Conservation (phyloP, 176 grass and related monocot species). For the Hyparrhenia diplandra region DNA sequence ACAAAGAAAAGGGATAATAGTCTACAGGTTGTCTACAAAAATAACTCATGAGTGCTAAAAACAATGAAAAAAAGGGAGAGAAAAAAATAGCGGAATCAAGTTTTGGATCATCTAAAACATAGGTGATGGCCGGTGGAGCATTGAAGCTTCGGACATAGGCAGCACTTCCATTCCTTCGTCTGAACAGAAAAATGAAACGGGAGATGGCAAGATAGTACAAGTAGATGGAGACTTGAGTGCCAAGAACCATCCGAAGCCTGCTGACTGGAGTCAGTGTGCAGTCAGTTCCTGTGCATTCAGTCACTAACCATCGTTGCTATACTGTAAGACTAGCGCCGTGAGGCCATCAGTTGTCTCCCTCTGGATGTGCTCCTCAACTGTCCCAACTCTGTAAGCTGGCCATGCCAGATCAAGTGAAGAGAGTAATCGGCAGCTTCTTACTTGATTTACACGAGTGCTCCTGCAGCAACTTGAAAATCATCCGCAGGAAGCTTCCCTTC, state of each 20-base stretch:
- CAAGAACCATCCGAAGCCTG: constrained; percentile 26
- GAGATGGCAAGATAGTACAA: constrained; percentile 22
- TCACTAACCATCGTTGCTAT: constrained; percentile 27
- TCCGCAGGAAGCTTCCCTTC: not conserved
- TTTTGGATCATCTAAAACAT: constrained; percentile 38
- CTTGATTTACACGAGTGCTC: not conserved
- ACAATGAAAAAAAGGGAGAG: not conserved
- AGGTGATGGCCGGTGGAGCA: not conserved
- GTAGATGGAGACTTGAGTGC: constrained; percentile 8
- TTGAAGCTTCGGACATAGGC: not conserved
- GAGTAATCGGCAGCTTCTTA: not conserved
- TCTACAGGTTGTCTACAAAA: constrained; percentile 38
- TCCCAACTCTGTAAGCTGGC: not conserved
- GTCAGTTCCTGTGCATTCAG: constrained; percentile 16
- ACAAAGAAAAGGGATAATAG: constrained; percentile 10
- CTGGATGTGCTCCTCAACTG: constrained; percentile 8
- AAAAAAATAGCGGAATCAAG: constrained; percentile 19
- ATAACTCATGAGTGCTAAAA: constrained; percentile 19
- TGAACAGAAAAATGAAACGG: constrained; percentile 21
- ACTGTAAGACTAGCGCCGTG: not conserved
- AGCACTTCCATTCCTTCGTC: constrained; percentile 4
- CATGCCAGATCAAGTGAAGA: not conserved
- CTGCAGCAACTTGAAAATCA: constrained; percentile 24
- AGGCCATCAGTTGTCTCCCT: not conserved
- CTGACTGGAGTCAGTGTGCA: constrained; percentile 24